A percentile compares a stretch with the other conserved stretches of the same genome.
Evolutionary conservation across 2,329 filamentous ascomycete genomes (phyloP).

Genomic region (Paraconiothyrium sp.): DNA sequence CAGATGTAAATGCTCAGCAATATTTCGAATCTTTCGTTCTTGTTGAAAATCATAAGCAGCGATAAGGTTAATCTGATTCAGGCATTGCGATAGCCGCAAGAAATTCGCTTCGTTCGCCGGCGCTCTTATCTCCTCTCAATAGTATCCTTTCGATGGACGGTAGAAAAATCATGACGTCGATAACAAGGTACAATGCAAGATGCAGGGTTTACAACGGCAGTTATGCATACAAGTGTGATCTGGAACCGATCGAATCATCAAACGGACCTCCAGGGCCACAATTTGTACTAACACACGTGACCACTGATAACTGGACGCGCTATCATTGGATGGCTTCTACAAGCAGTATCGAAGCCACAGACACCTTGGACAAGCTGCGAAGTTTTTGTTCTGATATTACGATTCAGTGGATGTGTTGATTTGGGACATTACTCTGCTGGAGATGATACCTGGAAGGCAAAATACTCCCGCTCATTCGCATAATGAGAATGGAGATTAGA

Average conservation of each 20-base stretch:
- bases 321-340: background rate
- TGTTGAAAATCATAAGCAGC: background rate
- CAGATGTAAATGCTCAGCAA: background rate
- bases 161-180: slow-evolving; percentile 3
- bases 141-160: background rate
- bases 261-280: background rate
- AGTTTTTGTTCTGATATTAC: too few relatives aligned
- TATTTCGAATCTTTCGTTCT: background rate
- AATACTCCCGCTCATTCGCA: too few relatives aligned
- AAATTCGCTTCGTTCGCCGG: background rate
- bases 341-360: background rate
- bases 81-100: too few relatives aligned
- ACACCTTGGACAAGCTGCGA: background rate
- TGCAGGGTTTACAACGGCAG: background rate
- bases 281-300: background rate
- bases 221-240: too few relatives aligned
- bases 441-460: too few relatives aligned
- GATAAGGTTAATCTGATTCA: background rate
- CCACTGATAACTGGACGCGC: slow-evolving; percentile 2
- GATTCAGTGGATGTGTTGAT: too few relatives aligned
- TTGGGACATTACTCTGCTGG: too few relatives aligned
- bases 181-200: background rate
- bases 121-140: background rate
- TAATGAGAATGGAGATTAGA: too few relatives aligned
- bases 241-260: background rate